Evolutionary conservation across 768 basidiomycete genomes (phyloP).

Genomic region (Panus rudis): DNA sequence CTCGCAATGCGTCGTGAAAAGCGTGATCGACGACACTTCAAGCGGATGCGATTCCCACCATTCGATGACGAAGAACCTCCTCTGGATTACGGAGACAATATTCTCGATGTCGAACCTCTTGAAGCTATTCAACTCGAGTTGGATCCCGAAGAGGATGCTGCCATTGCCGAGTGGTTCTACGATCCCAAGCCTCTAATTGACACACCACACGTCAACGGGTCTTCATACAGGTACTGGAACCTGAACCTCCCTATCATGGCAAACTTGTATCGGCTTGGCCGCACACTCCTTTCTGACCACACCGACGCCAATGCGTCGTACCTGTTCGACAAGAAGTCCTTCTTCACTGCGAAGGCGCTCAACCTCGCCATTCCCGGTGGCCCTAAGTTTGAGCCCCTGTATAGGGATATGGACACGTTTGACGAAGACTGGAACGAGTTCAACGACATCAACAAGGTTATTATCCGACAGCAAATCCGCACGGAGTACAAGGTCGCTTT

Average conservation of each 20-base stretch:
- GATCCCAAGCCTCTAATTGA: conserved; percentile 93
- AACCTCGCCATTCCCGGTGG: conserved; percentile 98
- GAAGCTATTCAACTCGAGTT: conserved; percentile 97
- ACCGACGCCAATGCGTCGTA: conserved; percentile 88
- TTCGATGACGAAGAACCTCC: conserved; percentile 99
- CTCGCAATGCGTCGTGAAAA: conserved; percentile 98
- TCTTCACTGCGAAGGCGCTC: conserved; percentile 96
- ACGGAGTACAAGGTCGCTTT: conserved; percentile 99
- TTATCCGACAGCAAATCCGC: conserved; percentile 96
- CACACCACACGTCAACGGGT: conserved; percentile 84
- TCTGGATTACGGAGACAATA: conserved; percentile 98
- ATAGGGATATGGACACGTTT: conserved; percentile 93
- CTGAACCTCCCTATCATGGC: conserved; percentile 93
- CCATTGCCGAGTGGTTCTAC: conserved; percentile 98
- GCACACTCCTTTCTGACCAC: conserved; percentile 89
- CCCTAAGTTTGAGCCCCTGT: conserved; percentile 96
- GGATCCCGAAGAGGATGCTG: conserved; percentile 83
- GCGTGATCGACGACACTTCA: conserved; percentile 97
- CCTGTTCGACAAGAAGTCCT: conserved; percentile 94
- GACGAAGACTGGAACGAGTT: conserved; percentile 99
- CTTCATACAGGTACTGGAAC: conserved; percentile 91
- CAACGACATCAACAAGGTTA: conserved; percentile 99
- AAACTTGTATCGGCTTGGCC: conserved; percentile 91
- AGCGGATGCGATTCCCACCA: conserved; percentile 98
- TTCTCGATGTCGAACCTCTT: conserved; percentile 94